phyloP scores from a whole-genome alignment of 495 filamentous ascomycete genomes.

The Talaromyces trachyspermus region DNA sequence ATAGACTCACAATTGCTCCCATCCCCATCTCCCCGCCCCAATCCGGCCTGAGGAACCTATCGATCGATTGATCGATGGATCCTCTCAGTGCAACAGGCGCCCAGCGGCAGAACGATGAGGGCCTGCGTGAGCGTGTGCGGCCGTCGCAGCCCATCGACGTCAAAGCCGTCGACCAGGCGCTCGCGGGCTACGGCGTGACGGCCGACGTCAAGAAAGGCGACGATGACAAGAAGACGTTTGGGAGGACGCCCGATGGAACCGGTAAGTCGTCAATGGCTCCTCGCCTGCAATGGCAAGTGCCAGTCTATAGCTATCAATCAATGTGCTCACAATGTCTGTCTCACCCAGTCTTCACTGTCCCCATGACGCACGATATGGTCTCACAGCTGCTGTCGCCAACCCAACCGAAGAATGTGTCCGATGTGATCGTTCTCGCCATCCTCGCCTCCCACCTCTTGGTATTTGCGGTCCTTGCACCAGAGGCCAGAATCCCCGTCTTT shows the following conservation, averaged over 20 bases:
- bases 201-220: constrained; percentile 35
- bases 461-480: constrained; percentile 62
- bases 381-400: constrained; percentile 92
- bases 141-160: constrained; percentile 23
- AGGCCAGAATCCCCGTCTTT: constrained; percentile 64
- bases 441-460: constrained; percentile 64
- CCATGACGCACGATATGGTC: constrained; percentile 97
- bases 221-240: constrained; percentile 71
- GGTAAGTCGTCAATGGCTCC: constrained; percentile 54
- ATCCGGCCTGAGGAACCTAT: background rate
- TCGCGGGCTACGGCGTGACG: constrained; percentile 22
- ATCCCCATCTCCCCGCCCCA: no score
- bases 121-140: constrained; percentile 40
- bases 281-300: no score
- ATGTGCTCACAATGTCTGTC: background rate
- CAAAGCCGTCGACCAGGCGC: constrained; percentile 27
- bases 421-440: constrained; percentile 72
- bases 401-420: constrained; percentile 89
- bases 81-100: constrained; percentile 38
- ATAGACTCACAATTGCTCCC: no score
- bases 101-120: constrained; percentile 24
- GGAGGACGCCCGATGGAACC: constrained; percentile 82
- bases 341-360: constrained; percentile 86
- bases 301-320: no score
- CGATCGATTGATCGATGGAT: constrained; percentile 30